Base-by-base conservation (phyloP, 1,284 basidiomycete genomes). In the Naganishia sp. region DNA sequence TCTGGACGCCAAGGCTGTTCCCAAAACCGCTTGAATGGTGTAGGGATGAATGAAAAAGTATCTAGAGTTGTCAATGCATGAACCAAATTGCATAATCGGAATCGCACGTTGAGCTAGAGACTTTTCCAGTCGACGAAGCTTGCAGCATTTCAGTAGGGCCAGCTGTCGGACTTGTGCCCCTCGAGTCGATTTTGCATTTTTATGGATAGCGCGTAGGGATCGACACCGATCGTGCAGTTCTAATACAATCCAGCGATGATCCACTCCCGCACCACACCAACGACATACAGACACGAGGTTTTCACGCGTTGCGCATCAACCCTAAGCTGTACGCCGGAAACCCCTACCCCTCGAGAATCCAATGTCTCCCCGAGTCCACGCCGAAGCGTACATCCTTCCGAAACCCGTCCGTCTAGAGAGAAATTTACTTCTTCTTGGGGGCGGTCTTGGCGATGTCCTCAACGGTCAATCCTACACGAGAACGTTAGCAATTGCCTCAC, bases 391-490 rank as follows among this genome's bases (percentile, higher is more conserved):
- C 13, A 50, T 23, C 45, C 45, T 48, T 48, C 23, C 18, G 65
- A 63, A 46, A 11, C 36, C 7, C 36, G 36, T 39, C 36, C 36
- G 36, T 39, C 36, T 39, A 39, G 6, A 7, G 36, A 39, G 13
- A 39, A 39, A 50, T 73, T 73, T 81, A 80, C 77, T 81, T 80
- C 79, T 81, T 81, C 76, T 79, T 80, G 70, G 77, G 73, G 69
- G 73, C 71, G 73, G 78, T 78, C 72, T 72, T 72, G 67, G 74
- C 72, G 74, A 80, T 72, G 72, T 80, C 79, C 75, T 80, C 77
- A 66, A 81, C 79, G 54, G 69, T 55, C 50, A 74, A 69, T 64
- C 72, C 72, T 73, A 65, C n/a, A 45, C 6, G 7, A 46, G 31
- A 39, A 10, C 16, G 25, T 59, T 25, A 49, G 45, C 33, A 36